Conservation (phyloP, 306 rosid species). For the Herpetospermum pedunculosum region DNA sequence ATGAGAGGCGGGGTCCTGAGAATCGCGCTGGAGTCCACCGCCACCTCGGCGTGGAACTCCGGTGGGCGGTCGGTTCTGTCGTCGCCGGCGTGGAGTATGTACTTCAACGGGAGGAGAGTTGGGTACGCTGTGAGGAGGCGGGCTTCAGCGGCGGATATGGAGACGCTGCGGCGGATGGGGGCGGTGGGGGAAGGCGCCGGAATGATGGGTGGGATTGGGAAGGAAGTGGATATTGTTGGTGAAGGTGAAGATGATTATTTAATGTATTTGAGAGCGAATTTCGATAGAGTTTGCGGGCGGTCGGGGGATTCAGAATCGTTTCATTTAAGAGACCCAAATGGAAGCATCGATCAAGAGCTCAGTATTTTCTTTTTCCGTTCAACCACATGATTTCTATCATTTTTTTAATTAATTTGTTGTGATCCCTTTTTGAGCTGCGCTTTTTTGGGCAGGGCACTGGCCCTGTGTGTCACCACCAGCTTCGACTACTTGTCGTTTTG, state of each 20-base stretch:
- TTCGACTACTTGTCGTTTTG: background rate
- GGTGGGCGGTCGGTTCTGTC: conserved; percentile 27
- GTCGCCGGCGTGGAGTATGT: conserved; percentile 58
- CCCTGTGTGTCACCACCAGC: background rate
- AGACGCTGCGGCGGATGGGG: conserved; percentile 38
- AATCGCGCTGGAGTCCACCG: conserved; percentile 46
- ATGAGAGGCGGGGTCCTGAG: conserved; percentile 74
- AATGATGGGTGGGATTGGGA: conserved; percentile 20
- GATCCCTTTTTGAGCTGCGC: conserved; percentile 23
- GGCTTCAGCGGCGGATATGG: conserved; percentile 33
- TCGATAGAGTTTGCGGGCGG: conserved; percentile 58
- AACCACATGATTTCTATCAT: too few relatives aligned
- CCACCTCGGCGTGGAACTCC: background rate
- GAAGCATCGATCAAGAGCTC: conserved; percentile 61
- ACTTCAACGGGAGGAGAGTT: conserved; percentile 57
- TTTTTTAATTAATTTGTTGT: too few relatives aligned
- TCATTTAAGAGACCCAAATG: conserved; percentile 77
- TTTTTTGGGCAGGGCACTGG: conserved; percentile 9
- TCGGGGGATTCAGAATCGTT: conserved; percentile 61
- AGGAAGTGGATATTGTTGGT: conserved; percentile 2
- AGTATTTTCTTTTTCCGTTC: conserved; percentile 74
- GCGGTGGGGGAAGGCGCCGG: conserved; percentile 60
- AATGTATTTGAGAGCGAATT: conserved; percentile 68
- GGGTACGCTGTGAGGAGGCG: conserved; percentile 52
- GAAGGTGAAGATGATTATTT: conserved; percentile 15